These are phyloP conservation scores for Amanita fuliginea DNA, from an alignment of 768 basidiomycete genomes.

Conservation along the genomic window DNA sequence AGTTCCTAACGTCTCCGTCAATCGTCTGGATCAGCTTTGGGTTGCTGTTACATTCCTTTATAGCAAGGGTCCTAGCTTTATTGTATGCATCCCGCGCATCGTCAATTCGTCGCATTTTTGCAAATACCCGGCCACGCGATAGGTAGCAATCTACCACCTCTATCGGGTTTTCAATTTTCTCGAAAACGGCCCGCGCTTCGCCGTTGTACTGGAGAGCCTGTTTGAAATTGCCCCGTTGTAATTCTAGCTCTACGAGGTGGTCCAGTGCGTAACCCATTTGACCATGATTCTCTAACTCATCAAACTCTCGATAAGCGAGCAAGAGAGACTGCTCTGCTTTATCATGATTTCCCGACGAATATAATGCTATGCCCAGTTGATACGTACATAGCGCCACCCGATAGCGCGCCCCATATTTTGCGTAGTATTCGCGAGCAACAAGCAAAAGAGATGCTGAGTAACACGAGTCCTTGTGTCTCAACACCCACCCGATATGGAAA, in stretches of 20 bases:
- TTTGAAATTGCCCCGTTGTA: neutral
- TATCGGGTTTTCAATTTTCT: neutral
- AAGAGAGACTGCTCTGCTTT: neutral
- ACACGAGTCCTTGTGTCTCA: neutral
- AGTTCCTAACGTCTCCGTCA: neutral
- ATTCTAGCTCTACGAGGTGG: neutral
- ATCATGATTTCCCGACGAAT: neutral
- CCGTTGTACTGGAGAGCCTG: constrained; percentile 1
- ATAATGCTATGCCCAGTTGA: neutral
- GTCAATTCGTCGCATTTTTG: neutral
- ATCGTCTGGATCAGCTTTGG: neutral
- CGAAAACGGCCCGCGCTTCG: neutral
- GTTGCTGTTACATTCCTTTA: neutral
- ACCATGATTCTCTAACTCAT: neutral
- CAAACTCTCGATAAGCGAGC: neutral
- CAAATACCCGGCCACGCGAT: neutral
- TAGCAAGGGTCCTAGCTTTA: neutral
- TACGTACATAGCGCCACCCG: neutral
- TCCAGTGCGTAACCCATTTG: neutral
- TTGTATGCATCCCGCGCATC: neutral
- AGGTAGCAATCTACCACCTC: neutral
- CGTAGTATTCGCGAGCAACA: neutral
- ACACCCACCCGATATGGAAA: neutral
- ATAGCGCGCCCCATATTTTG: neutral
- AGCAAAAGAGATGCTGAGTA: neutral